These are phyloP conservation scores for Saturnispora sanitii DNA, from an alignment of 805 yeast genomes.

Conservation along the genomic window DNA sequence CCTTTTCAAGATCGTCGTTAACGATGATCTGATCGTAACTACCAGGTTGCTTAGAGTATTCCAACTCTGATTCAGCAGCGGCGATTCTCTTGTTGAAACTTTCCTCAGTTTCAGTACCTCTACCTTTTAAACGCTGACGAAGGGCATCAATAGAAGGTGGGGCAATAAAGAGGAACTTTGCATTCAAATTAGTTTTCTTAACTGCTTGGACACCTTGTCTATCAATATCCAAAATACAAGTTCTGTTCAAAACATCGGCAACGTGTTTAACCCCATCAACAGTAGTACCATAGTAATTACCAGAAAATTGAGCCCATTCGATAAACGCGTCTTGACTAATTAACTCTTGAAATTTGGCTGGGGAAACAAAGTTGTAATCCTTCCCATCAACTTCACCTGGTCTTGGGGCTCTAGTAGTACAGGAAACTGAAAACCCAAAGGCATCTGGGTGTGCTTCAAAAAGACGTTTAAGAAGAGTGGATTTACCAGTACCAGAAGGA, in stretches of 20 bases:
- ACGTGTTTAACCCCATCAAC: slow-evolving; percentile 77
- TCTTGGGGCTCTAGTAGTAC: slow-evolving; percentile 88
- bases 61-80: slow-evolving; percentile 86
- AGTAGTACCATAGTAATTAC: slow-evolving; percentile 95
- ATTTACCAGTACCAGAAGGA: slow-evolving; percentile 95
- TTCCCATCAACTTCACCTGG: slow-evolving; percentile 82
- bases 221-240: slow-evolving; percentile 92
- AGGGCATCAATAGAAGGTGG: slow-evolving; percentile 87
- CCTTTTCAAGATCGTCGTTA: slow-evolving; percentile 85
- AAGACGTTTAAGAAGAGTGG: slow-evolving; percentile 81
- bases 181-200: slow-evolving; percentile 70
- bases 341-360: slow-evolving; percentile 67
- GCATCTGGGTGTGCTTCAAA: slow-evolving; percentile 82
- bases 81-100: slow-evolving; percentile 71
- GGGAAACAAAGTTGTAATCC: slow-evolving; percentile 81
- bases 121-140: slow-evolving; percentile 62
- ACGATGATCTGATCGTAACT: slow-evolving; percentile 86
- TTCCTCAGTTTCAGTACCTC: slow-evolving; percentile 94
- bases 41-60: slow-evolving; percentile 69
- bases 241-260: slow-evolving; percentile 46
- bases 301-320: slow-evolving; percentile 97
- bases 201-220: slow-evolving; percentile 98
- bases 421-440: slow-evolving; percentile 91
- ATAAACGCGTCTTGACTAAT: slow-evolving; percentile 71
- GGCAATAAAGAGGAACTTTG: slow-evolving; percentile 76